These are phyloP conservation scores for Naematelia encephala DNA, from an alignment of 768 basidiomycete genomes.

Conservation along the genomic window DNA sequence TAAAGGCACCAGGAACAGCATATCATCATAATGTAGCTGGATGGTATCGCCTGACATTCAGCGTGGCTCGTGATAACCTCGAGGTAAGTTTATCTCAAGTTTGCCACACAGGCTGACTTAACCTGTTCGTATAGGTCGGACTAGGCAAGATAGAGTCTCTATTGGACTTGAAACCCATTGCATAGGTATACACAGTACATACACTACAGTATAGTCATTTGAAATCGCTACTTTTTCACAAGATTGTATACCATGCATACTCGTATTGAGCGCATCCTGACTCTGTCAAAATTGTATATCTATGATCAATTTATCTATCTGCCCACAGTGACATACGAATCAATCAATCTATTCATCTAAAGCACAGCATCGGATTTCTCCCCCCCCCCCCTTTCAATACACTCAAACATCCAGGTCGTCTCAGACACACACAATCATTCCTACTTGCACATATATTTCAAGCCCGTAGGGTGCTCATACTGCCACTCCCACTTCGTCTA, in stretches of 20 bases:
- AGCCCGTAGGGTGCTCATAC: neutral
- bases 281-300: neutral
- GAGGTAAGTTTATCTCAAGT: slow-evolving; percentile 14
- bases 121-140: slow-evolving; percentile 23
- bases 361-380: no score
- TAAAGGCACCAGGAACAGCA: slow-evolving; percentile 42
- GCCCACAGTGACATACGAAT: no score
- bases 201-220: no score
- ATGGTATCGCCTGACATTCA: slow-evolving; percentile 44
- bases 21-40: slow-evolving; percentile 39
- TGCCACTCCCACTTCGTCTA: neutral
- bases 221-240: neutral
- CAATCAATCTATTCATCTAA: no score
- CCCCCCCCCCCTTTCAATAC: neutral
- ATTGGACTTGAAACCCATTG: slow-evolving; percentile 12
- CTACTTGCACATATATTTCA: neutral
- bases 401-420: slow-evolving; percentile 2
- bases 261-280: neutral
- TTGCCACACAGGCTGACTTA: no score
- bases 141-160: slow-evolving; percentile 36
- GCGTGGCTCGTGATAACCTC: slow-evolving; percentile 37
- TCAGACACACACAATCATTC: neutral
- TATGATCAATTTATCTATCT: neutral
- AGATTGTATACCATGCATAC: slow-evolving; percentile 1
- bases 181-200: no score